Evolutionary conservation across 805 yeast genomes (phyloP), one percentile per base, ranked within the genome.

Genomic region (Candida wancherniae): DNA sequence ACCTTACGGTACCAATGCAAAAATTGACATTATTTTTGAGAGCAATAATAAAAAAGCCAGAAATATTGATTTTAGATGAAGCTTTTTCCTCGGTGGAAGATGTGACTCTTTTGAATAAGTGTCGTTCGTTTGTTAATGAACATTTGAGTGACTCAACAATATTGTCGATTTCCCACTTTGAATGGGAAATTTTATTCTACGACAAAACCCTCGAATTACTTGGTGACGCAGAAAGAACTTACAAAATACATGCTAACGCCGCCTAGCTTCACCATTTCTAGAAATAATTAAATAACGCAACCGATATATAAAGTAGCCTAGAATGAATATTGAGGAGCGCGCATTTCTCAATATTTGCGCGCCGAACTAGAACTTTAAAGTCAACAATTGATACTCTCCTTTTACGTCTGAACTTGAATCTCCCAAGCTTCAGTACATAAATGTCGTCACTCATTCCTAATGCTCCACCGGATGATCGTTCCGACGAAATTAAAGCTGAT

Each of bases 11-110:
- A 4, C 77, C 86, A 30, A 75, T 81, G 36, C 97, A 90, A 55
- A 90, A 90, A 50, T 56, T 85, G 9, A 75, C 77, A 0, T 61
- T 90, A 15, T 79, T 92, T 44, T 58, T 87, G 15, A 66, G 98
- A 34, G 81, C 95, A 2, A 50, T 90, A 11, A 68, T 85, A 24
- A 85, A 84, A 53, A 63, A 74, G 40, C 98, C 98, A 0, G 72
- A 75, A 28, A 60, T 90, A 1, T 63, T 90, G 31, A 80, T 90
- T 27, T 62, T 90, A 3, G 98, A 90, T 56, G 98, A 90, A 61
- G 94, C 97, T 0, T 75, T 90, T 36, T 84, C 95, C 14, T 94
- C 87, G 10, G 84, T 90, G 92, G 84, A 81, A 22, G 79, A 76
- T 19, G 47, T 40, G 24, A 33, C 25, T 6, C 22, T 63, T 21